Evolutionary conservation across 225 moss, liverwort and hornwort species (phyloP), one percentile per base, ranked within the genome.

Genomic region (Pseudoscleropodium purum): DNA sequence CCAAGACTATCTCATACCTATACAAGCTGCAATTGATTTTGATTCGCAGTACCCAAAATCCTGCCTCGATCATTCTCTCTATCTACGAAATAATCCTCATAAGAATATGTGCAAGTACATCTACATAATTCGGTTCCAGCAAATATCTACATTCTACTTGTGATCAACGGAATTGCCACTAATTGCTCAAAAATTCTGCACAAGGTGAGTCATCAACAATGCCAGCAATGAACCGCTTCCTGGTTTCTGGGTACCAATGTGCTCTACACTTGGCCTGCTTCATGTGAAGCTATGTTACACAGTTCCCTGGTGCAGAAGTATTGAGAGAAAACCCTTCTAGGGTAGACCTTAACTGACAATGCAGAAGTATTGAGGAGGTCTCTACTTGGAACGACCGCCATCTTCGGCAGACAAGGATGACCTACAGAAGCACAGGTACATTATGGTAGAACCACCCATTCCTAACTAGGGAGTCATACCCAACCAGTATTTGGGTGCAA

Each of bases 301-400:
- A 69, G 31, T 63, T 15, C 67, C 27, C 68, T 39, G 49, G 49
- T 81, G n/a, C 76, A 23, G 51, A 57, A 29, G 15, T 74, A 64
- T 45, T 67, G 37, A 33, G 89, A n/a, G n/a, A n/a, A n/a, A n/a
- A n/a, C n/a, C n/a, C n/a, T n/a, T n/a, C n/a, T n/a, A n/a, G n/a
- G n/a, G n/a, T n/a, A n/a, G n/a, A n/a, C n/a, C n/a, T n/a, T n/a
- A n/a, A n/a, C n/a, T n/a, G n/a, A n/a, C n/a, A n/a, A n/a, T 81
- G n/a, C 76, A 23, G 51, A 57, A 29, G 15, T 74, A 64, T 45
- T 67, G 37, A 33, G 89, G 82, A 70, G 85, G 91, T 51, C 66
- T 91, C 92, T 88, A 91, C 82, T 91, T 91, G 52, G 89, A 91
- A 59, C 68, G 70, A 59, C 93, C 91, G 18, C 91, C 89, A 85